phyloP scores from a whole-genome alignment of 768 basidiomycete genomes.

The Pholiota conissans region DNA sequence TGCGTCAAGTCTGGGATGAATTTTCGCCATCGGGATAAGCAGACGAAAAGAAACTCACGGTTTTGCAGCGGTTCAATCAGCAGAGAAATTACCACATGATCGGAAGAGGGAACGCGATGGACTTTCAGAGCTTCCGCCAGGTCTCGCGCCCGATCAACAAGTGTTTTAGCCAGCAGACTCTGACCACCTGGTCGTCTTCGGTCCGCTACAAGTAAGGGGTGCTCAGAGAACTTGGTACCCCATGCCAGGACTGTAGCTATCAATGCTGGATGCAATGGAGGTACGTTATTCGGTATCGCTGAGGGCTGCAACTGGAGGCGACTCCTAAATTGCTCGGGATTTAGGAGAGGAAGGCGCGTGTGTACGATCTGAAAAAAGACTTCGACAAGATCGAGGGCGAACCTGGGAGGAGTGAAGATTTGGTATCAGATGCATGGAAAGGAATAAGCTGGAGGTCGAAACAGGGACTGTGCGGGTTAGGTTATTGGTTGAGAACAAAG shows the following conservation, averaged over 20 bases:
- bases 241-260: constrained; percentile 88
- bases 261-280: constrained; percentile 66
- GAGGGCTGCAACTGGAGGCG: constrained; percentile 54
- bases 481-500: constrained; percentile 5
- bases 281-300: constrained; percentile 32
- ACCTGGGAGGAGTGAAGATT: constrained; percentile 45
- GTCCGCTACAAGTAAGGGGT: constrained; percentile 80
- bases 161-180: constrained; percentile 73
- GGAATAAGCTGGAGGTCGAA: constrained; percentile 11
- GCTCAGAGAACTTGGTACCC: constrained; percentile 94
- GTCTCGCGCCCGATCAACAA: constrained; percentile 82
- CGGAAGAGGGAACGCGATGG: constrained; percentile 73
- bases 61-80: constrained; percentile 84
- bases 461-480: constrained; percentile 10
- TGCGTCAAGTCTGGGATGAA: constrained; percentile 28
- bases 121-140: constrained; percentile 87
- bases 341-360: constrained; percentile 83
- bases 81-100: constrained; percentile 81
- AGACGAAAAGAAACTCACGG: constrained; percentile 56
- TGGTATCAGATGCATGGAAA: constrained; percentile 17
- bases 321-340: constrained; percentile 77
- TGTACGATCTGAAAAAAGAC: constrained; percentile 94
- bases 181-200: constrained; percentile 68
- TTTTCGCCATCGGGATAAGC: background rate
- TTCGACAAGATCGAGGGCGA: constrained; percentile 90